Percentiles rank a stretch among this genome's conserved stretches.
Evolutionary conservation across 345 rosid species (phyloP).

Genomic region (Noccaea bulbosa): DNA sequence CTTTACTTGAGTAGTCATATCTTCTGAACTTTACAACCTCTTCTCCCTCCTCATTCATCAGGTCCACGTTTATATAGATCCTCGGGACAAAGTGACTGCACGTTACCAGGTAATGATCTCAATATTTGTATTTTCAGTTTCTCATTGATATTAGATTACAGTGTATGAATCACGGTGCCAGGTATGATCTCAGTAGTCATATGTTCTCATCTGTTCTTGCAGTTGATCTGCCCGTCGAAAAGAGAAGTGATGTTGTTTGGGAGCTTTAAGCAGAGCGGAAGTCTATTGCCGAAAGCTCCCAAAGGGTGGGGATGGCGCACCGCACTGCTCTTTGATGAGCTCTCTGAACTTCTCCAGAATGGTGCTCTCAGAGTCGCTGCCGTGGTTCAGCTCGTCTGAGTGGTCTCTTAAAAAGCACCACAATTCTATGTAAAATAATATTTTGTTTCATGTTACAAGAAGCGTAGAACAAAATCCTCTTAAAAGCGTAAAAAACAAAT

Average conservation of each 20-base stretch:
- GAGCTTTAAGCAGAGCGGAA: slow-evolving; percentile 82
- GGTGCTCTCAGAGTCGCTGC: slow-evolving; percentile 84
- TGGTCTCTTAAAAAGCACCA: slow-evolving; percentile 12
- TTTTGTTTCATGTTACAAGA: neutral
- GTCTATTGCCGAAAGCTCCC: slow-evolving; percentile 93
- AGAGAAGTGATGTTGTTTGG: slow-evolving; percentile 94
- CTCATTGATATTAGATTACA: no score
- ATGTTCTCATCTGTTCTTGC: neutral
- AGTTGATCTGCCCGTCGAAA: slow-evolving; percentile 94
- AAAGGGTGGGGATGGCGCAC: slow-evolving; percentile 99
- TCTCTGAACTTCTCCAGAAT: slow-evolving; percentile 82
- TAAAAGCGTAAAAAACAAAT: neutral
- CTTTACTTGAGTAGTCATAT: neutral
- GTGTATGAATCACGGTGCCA: no score
- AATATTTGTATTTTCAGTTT: neutral
- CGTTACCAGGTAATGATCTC: slow-evolving; percentile 79
- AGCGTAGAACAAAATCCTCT: neutral
- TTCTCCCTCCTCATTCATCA: slow-evolving; percentile 40
- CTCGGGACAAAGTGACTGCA: slow-evolving; percentile 93
- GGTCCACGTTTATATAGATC: slow-evolving; percentile 81
- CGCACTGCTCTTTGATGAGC: slow-evolving; percentile 85
- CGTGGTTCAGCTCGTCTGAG: slow-evolving; percentile 84
- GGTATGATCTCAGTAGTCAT: no score
- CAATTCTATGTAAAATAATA: slow-evolving; percentile 21
- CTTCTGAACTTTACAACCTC: neutral